Percentiles rank a stretch among this genome's conserved stretches.
These are phyloP conservation scores for Tetracentron sinense DNA, from an alignment of 164 flowering plant species.

Conservation along the genomic window DNA sequence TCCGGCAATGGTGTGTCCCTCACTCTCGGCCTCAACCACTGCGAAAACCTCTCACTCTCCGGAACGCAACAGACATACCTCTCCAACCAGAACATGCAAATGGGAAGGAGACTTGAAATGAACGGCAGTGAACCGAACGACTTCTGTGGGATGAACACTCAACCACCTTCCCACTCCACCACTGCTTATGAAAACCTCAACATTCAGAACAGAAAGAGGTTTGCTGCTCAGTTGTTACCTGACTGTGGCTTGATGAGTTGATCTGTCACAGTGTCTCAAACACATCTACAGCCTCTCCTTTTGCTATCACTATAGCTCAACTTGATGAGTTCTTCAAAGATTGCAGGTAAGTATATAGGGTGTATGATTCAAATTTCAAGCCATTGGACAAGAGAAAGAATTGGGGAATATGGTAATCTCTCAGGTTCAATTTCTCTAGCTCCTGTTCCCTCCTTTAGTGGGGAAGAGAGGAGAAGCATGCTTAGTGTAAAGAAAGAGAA, in stretches of 20 bases:
- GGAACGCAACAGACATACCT: constrained; percentile 59
- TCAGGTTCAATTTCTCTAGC: not conserved
- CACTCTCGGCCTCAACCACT: constrained; percentile 82
- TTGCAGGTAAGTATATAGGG: constrained; percentile 9
- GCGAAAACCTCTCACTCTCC: constrained; percentile 61
- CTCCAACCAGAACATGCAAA: constrained; percentile 55
- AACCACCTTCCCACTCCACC: constrained; percentile 44
- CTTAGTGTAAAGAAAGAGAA: constrained; percentile 15
- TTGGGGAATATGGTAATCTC: too few relatives aligned
- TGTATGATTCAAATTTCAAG: constrained; percentile 8
- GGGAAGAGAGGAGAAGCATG: constrained; percentile 7
- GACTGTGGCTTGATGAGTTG: constrained; percentile 56
- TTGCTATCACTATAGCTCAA: too few relatives aligned
- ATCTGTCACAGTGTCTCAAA: not conserved
- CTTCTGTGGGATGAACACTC: constrained; percentile 44
- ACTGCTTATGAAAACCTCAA: constrained; percentile 54
- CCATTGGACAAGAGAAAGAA: constrained; percentile 6
- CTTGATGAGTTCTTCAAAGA: too few relatives aligned
- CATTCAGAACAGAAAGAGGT: constrained; percentile 65
- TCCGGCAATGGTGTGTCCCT: constrained; percentile 79
- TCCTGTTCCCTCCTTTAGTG: constrained; percentile 3
- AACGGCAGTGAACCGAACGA: constrained; percentile 37
- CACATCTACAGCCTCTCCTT: too few relatives aligned
- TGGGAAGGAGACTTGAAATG: constrained; percentile 60
- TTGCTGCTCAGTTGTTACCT: constrained; percentile 71